phyloP scores from a whole-genome alignment of 2,329 filamentous ascomycete genomes.

The Niveomyces coronatus region DNA sequence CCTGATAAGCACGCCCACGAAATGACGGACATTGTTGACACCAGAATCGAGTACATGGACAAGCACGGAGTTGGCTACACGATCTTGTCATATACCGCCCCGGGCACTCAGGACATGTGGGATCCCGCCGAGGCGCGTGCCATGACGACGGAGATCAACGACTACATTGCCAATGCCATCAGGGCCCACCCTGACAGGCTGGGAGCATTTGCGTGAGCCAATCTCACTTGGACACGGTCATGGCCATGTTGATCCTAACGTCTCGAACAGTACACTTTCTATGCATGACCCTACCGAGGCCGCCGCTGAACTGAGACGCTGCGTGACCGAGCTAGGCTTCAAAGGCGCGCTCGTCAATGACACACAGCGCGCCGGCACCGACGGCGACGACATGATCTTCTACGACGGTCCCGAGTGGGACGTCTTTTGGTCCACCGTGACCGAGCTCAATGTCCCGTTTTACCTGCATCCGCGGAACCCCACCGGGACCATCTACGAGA shows the following conservation, averaged over 20 bases:
- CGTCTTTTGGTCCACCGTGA: slow-evolving; percentile 47
- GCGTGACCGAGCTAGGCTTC: slow-evolving; percentile 49
- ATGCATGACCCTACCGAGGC: slow-evolving; percentile 45
- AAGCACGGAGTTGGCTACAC: slow-evolving; percentile 38
- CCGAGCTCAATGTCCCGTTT: slow-evolving; percentile 51
- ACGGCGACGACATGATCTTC: slow-evolving; percentile 52
- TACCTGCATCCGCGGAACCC: slow-evolving; percentile 54
- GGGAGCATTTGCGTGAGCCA: slow-evolving; percentile 34
- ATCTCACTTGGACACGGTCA: neutral
- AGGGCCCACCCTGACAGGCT: slow-evolving; percentile 29
- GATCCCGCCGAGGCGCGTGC: slow-evolving; percentile 30
- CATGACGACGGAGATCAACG: slow-evolving; percentile 32
- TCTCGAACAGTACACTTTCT: slow-evolving; percentile 27
- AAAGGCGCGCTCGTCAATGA: slow-evolving; percentile 53
- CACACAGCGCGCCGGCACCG: slow-evolving; percentile 45
- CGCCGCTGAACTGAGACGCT: slow-evolving; percentile 38
- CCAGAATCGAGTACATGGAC: slow-evolving; percentile 33
- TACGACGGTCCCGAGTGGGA: slow-evolving; percentile 53
- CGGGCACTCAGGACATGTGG: slow-evolving; percentile 36
- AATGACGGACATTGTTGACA: slow-evolving; percentile 33
- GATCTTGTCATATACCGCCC: slow-evolving; percentile 38
- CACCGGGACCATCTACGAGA: slow-evolving; percentile 44
- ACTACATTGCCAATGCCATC: slow-evolving; percentile 29
- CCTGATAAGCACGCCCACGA: slow-evolving; percentile 47
- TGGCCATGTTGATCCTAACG: neutral